These are phyloP conservation scores for Pichia sp. DNA, from an alignment of 1,139 yeast genomes.

Conservation along the genomic window DNA sequence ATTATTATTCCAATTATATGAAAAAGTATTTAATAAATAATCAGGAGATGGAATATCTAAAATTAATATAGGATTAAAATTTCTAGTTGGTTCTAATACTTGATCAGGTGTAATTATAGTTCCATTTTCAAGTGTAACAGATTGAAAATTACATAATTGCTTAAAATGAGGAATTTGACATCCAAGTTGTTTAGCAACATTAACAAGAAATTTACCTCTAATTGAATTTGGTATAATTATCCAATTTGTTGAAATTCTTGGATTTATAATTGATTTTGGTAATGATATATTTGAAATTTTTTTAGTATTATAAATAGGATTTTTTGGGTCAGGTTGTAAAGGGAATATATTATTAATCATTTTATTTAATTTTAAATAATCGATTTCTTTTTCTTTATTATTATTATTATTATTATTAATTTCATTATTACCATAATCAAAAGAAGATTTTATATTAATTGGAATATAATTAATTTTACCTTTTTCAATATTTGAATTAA, in stretches of 20 bases:
- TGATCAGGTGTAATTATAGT: slow-evolving; percentile 56
- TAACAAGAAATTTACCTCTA: slow-evolving; percentile 71
- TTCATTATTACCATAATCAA: slow-evolving; percentile 5
- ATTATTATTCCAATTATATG: slow-evolving; percentile 30
- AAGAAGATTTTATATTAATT: slow-evolving; percentile 32
- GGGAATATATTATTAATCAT: slow-evolving; percentile 23
- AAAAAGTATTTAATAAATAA: slow-evolving; percentile 44
- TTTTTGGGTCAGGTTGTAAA: slow-evolving; percentile 8
- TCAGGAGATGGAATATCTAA: slow-evolving; percentile 63
- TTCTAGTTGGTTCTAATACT: slow-evolving; percentile 60
- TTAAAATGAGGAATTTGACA: slow-evolving; percentile 60
- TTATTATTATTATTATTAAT: neutral
- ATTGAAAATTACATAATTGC: slow-evolving; percentile 51
- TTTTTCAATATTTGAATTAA: slow-evolving; percentile 36
- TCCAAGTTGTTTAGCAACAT: slow-evolving; percentile 62
- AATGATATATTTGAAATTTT: slow-evolving; percentile 19
- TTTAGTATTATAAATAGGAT: slow-evolving; percentile 13
- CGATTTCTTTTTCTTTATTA: slow-evolving; percentile 8
- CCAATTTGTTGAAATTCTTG: slow-evolving; percentile 44
- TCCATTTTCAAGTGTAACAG: slow-evolving; percentile 57
- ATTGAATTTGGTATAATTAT: slow-evolving; percentile 59
- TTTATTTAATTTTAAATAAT: slow-evolving; percentile 8
- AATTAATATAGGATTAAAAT: slow-evolving; percentile 55
- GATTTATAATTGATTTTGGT: slow-evolving; percentile 22
- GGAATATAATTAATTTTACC: slow-evolving; percentile 49